A percentile compares a stretch with the other conserved stretches of the same genome.
Conservation (phyloP, 495 filamentous ascomycete species). For the Bacidia gigantensis region DNA sequence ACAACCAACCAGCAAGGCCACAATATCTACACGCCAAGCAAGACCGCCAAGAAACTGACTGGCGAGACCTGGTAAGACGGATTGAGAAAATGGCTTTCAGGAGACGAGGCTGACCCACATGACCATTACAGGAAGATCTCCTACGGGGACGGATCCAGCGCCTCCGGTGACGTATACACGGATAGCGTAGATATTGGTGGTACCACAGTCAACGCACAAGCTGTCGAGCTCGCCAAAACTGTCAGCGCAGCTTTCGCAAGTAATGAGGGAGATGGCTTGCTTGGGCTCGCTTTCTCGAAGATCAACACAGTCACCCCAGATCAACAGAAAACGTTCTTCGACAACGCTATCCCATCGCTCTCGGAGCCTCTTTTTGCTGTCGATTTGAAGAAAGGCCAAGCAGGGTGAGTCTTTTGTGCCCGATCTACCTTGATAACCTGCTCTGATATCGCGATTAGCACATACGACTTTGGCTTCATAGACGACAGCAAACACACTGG, state of each 20-base stretch:
- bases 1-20: constrained; percentile 40
- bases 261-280: constrained; percentile 54
- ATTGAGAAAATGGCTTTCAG: no score
- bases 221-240: constrained; percentile 53
- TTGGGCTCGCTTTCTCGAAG: constrained; percentile 62
- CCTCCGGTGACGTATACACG: constrained; percentile 51
- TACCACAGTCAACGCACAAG: constrained; percentile 49
- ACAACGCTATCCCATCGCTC: constrained; percentile 51
- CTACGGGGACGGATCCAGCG: constrained; percentile 63
- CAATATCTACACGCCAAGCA: constrained; percentile 41
- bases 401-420: not conserved
- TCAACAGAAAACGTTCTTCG: constrained; percentile 68
- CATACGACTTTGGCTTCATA: constrained; percentile 68
- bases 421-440: not conserved
- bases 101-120: constrained; percentile 41
- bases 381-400: constrained; percentile 41
- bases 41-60: constrained; percentile 32
- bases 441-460: constrained; percentile 31
- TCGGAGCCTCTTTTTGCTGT: constrained; percentile 59
- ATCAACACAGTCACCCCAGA: constrained; percentile 60
- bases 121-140: constrained; percentile 49
- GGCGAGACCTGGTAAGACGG: constrained; percentile 40
- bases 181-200: constrained; percentile 66
- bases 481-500: constrained; percentile 54
- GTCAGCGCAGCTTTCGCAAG: constrained; percentile 51